Evolutionary conservation across 768 basidiomycete genomes (phyloP).

Genomic region (Collybia sordida): DNA sequence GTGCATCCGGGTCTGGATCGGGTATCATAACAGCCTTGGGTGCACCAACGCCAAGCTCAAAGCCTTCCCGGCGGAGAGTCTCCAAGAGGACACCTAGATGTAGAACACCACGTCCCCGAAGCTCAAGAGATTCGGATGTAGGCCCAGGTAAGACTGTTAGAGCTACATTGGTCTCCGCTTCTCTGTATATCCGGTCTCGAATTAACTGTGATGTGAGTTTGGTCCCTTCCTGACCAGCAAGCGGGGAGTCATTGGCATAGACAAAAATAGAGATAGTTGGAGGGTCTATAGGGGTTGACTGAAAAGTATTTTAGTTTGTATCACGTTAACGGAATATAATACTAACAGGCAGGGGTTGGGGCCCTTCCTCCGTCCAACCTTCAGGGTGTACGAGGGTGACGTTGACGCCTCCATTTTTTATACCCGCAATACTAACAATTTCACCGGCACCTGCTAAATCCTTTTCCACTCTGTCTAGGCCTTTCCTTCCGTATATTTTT

Average conservation of each 20-base stretch:
- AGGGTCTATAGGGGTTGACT: constrained; percentile 48
- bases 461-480: constrained; percentile 43
- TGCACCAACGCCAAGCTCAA: constrained; percentile 44
- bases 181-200: constrained; percentile 46
- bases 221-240: constrained; percentile 44
- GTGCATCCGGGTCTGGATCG: constrained; percentile 30
- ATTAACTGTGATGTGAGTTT: constrained; percentile 51
- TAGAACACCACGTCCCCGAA: constrained; percentile 47
- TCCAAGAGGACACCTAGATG: constrained; percentile 53
- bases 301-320: not conserved
- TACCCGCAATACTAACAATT: constrained; percentile 48
- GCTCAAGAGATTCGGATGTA: constrained; percentile 47
- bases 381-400: constrained; percentile 43
- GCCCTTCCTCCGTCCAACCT: constrained; percentile 42
- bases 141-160: constrained; percentile 49
- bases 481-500: constrained; percentile 38
- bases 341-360: constrained; percentile 37
- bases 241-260: constrained; percentile 47
- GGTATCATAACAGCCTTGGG: constrained; percentile 52
- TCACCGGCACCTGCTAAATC: constrained; percentile 46
- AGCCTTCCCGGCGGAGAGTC: constrained; percentile 48
- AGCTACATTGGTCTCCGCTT: constrained; percentile 52
- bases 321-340: not conserved
- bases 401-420: constrained; percentile 47
- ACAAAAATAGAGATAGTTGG: constrained; percentile 49